phyloP scores from a whole-genome alignment of 2,329 filamentous ascomycete genomes.

The Elsinoe perseae region DNA sequence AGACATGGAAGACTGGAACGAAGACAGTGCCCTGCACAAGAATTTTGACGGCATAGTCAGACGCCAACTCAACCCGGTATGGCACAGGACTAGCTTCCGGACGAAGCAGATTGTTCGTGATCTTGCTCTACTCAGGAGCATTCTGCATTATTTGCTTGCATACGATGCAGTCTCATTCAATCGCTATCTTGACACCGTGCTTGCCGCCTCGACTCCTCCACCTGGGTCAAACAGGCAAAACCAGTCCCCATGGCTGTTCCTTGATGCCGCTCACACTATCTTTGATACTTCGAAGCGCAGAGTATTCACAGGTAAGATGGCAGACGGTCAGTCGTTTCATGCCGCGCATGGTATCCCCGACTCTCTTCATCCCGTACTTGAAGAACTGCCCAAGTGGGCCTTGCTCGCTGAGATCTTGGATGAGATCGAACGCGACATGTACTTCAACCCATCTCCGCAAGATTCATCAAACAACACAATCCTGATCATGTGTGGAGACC shows the following conservation, averaged over 20 bases:
- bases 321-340: constrained; percentile 46
- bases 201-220: constrained; percentile 80
- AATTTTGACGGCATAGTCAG: constrained; percentile 87
- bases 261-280: constrained; percentile 89
- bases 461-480: constrained; percentile 89
- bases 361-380: constrained; percentile 69
- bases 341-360: constrained; percentile 47
- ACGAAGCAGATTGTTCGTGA: constrained; percentile 92
- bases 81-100: constrained; percentile 93
- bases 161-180: constrained; percentile 89
- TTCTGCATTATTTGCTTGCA: constrained; percentile 72
- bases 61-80: constrained; percentile 87
- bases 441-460: constrained; percentile 66
- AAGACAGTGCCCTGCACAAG: constrained; percentile 84
- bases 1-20: constrained; percentile 94
- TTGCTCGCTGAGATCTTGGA: constrained; percentile 82
- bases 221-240: constrained; percentile 80
- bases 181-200: constrained; percentile 87
- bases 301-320: constrained; percentile 71
- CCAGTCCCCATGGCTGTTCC: constrained; percentile 90
- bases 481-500: constrained; percentile 89
- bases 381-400: constrained; percentile 92
- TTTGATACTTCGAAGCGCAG: constrained; percentile 83
- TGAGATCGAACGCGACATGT: constrained; percentile 86
- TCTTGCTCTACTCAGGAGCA: constrained; percentile 69